These are phyloP conservation scores for Lachancea quebecensis DNA, from an alignment of 805 yeast genomes.

Conservation along the genomic window DNA sequence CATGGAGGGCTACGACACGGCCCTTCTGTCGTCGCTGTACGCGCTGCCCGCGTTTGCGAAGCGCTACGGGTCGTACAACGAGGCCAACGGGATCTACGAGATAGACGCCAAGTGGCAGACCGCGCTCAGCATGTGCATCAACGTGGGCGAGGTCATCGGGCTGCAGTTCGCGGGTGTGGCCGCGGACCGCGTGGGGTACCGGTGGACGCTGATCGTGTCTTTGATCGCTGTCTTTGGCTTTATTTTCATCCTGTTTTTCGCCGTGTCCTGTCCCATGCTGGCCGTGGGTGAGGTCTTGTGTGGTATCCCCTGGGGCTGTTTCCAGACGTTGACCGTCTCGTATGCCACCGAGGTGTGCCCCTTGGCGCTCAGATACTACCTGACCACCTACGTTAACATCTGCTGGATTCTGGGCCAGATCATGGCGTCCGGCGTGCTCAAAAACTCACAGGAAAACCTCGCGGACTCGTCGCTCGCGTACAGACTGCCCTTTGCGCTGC, in stretches of 20 bases:
- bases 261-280: slow-evolving; percentile 34
- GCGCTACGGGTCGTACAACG: slow-evolving; percentile 35
- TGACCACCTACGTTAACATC: slow-evolving; percentile 43
- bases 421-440: slow-evolving; percentile 44
- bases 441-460: slow-evolving; percentile 24
- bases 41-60: slow-evolving; percentile 39
- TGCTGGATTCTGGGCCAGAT: slow-evolving; percentile 55
- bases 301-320: slow-evolving; percentile 48
- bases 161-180: slow-evolving; percentile 38
- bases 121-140: slow-evolving; percentile 21
- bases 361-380: slow-evolving; percentile 39
- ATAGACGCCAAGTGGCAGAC: slow-evolving; percentile 39
- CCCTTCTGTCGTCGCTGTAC: slow-evolving; percentile 36
- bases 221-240: slow-evolving; percentile 31
- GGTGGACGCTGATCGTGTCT: slow-evolving; percentile 31
- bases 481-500: slow-evolving; percentile 48
- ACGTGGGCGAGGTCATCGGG: slow-evolving; percentile 40
- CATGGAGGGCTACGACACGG: slow-evolving; percentile 44
- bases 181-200: slow-evolving; percentile 42
- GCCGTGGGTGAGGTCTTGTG: slow-evolving; percentile 38
- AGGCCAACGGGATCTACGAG: slow-evolving; percentile 23
- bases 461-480: slow-evolving; percentile 35
- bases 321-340: slow-evolving; percentile 43
- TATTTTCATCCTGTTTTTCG: slow-evolving; percentile 42
- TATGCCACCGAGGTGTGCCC: slow-evolving; percentile 55